Percentiles rank a stretch among this genome's conserved stretches.
Evolutionary conservation across 768 basidiomycete species (phyloP).

Genomic region (Lactifluus echinatus): DNA sequence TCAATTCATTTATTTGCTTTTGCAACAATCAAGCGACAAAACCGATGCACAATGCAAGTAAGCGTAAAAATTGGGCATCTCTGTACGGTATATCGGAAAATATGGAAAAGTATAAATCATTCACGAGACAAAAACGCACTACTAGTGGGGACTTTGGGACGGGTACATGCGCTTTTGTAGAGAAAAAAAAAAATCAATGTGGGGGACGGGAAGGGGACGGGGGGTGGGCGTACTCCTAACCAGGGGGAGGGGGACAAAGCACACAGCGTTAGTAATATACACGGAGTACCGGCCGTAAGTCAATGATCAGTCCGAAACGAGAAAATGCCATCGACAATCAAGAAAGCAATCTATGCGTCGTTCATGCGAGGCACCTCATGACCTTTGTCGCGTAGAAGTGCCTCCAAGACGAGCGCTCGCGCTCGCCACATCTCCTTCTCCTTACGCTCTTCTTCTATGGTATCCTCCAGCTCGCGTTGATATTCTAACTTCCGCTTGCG

Average conservation of each 20-base stretch:
- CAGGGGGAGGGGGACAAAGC: constrained; percentile 32
- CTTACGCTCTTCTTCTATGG: constrained; percentile 39
- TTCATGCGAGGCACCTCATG: constrained; percentile 46
- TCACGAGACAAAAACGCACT: constrained; percentile 12
- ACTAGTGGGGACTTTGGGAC: neutral
- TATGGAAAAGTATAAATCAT: constrained; percentile 5
- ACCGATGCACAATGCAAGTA: neutral
- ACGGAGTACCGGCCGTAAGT: constrained; percentile 34
- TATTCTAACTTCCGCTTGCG: constrained; percentile 68
- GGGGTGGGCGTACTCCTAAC: constrained; percentile 45
- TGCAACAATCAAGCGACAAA: neutral
- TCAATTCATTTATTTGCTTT: neutral
- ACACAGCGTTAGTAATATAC: constrained; percentile 17
- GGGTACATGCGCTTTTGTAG: constrained; percentile 2
- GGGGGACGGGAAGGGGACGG: constrained; percentile 40
- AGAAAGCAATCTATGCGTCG: constrained; percentile 22
- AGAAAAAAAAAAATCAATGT: neutral
- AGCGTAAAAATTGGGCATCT: neutral
- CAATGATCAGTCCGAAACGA: constrained; percentile 13
- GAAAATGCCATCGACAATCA: neutral
- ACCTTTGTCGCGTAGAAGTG: constrained; percentile 48
- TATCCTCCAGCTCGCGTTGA: constrained; percentile 54
- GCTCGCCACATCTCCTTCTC: constrained; percentile 60
- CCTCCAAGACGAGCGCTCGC: constrained; percentile 39
- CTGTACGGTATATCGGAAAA: constrained; percentile 9